These are phyloP conservation scores for Exophiala mesophila DNA, from an alignment of 2,329 filamentous ascomycete species.

Conservation along the genomic window DNA sequence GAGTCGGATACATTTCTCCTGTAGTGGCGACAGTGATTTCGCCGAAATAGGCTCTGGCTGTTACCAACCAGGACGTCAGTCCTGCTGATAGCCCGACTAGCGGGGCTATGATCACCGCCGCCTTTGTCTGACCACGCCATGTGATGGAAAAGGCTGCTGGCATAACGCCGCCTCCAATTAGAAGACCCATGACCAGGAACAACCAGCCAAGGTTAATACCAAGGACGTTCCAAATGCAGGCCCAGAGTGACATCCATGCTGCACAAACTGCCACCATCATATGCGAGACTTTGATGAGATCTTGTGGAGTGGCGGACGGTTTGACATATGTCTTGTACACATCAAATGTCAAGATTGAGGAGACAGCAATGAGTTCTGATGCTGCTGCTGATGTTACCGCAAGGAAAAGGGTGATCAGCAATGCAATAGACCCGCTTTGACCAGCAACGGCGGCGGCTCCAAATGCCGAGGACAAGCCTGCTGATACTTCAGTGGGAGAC, in stretches of 20 bases:
- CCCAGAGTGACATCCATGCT: conserved; percentile 19
- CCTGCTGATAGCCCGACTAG: conserved; percentile 65
- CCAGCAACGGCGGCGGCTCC: conserved; percentile 27
- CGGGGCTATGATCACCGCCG: conserved; percentile 29
- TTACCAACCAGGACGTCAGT: conserved; percentile 72
- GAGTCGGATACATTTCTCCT: conserved; percentile 57
- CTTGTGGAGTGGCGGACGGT: conserved; percentile 65
- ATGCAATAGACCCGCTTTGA: conserved; percentile 26
- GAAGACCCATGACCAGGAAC: conserved; percentile 69
- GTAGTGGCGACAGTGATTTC: conserved; percentile 66
- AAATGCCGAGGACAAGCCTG: conserved; percentile 27
- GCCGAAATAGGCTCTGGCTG: conserved; percentile 64
- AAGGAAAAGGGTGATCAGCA: conserved; percentile 30
- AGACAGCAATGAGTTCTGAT: conserved; percentile 79
- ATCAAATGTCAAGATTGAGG: conserved; percentile 82
- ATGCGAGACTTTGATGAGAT: conserved; percentile 75
- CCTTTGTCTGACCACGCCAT: conserved; percentile 74
- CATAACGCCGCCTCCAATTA: conserved; percentile 78
- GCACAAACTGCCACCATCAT: conserved; percentile 63
- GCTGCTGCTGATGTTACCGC: conserved; percentile 73
- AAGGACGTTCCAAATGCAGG: conserved; percentile 19
- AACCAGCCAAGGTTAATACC: conserved; percentile 21
- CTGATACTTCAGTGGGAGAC: conserved; percentile 23
- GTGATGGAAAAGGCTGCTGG: conserved; percentile 74
- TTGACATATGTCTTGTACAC: conserved; percentile 84